Conservation (phyloP, 2,329 filamentous ascomycete genomes). For the Ceratocystis albifundus region DNA sequence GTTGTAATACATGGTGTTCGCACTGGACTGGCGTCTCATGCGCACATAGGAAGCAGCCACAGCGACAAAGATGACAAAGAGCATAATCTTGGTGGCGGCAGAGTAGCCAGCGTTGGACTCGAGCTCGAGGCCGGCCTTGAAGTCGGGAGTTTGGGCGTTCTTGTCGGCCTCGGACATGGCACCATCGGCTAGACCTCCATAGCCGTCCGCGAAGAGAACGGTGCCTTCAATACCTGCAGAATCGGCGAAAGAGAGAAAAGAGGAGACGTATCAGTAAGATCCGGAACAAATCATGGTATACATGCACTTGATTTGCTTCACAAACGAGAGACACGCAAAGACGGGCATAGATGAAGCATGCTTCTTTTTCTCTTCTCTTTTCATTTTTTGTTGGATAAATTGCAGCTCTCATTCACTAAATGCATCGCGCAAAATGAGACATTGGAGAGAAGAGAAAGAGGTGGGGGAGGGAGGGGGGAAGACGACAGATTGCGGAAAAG, state of each 20-base stretch:
- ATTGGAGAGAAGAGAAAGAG: neutral
- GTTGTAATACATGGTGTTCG: slow-evolving; percentile 10
- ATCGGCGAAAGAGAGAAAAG: neutral
- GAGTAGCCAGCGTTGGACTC: slow-evolving; percentile 19
- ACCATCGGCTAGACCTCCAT: slow-evolving; percentile 20
- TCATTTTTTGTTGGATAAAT: neutral
- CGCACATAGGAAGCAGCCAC: slow-evolving; percentile 20
- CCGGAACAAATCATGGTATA: neutral
- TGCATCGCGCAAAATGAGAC: neutral
- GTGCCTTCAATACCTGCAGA: slow-evolving; percentile 21
- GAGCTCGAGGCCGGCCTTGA: neutral
- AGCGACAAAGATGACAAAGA: slow-evolving; percentile 21
- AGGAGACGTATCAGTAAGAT: slow-evolving; percentile 19
- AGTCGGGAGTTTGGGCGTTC: slow-evolving; percentile 13
- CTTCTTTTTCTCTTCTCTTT: neutral
- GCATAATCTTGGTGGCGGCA: slow-evolving; percentile 18
- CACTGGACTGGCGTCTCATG: slow-evolving; percentile 16
- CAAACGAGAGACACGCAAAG: slow-evolving; percentile 16
- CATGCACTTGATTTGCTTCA: slow-evolving; percentile 3
- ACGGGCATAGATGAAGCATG: neutral
- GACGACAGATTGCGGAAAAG: neutral
- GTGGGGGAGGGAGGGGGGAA: too few relatives aligned
- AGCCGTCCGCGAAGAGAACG: slow-evolving; percentile 20
- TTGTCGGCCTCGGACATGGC: slow-evolving; percentile 21
- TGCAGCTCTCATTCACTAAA: slow-evolving; percentile 9